Percentiles rank a stretch among this genome's conserved stretches.
phyloP scores from a whole-genome alignment of 108 stramenopile genomes.

The Nitzschia sp. region DNA sequence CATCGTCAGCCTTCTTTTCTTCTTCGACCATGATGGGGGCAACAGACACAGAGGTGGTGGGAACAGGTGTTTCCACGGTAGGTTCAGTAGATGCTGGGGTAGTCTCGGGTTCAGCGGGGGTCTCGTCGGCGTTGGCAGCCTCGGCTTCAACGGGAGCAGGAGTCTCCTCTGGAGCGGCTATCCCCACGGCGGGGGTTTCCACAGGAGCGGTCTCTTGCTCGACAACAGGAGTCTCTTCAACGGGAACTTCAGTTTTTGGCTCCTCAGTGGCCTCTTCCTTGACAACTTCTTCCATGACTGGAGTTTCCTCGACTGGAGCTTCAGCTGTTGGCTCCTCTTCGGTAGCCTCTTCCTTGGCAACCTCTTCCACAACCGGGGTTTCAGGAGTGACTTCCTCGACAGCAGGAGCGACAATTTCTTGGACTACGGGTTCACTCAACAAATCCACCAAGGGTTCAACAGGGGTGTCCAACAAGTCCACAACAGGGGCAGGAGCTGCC shows the following conservation, averaged over 20 bases:
- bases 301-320: background rate
- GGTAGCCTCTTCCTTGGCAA: background rate
- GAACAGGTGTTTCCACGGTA: too few species aligned
- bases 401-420: background rate
- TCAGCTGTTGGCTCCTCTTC: background rate
- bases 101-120: too few species aligned
- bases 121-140: too few species aligned
- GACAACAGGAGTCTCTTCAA: background rate
- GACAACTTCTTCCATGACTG: background rate
- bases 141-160: background rate
- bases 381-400: background rate
- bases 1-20: constrained; percentile 9
- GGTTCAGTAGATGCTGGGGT: too few species aligned
- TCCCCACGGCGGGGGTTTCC: background rate
- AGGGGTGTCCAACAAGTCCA: background rate
- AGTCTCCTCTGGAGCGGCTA: background rate
- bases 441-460: background rate
- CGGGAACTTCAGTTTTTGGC: background rate
- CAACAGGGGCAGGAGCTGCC: background rate
- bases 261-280: background rate
- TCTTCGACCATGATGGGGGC: background rate
- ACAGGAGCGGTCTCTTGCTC: background rate
- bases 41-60: too few species aligned
- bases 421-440: background rate
- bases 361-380: background rate